A percentile compares a stretch with the other conserved stretches of the same genome.
These are phyloP conservation scores for Gynandropsis gynandra DNA, from an alignment of 345 rosid genomes.

Conservation along the genomic window DNA sequence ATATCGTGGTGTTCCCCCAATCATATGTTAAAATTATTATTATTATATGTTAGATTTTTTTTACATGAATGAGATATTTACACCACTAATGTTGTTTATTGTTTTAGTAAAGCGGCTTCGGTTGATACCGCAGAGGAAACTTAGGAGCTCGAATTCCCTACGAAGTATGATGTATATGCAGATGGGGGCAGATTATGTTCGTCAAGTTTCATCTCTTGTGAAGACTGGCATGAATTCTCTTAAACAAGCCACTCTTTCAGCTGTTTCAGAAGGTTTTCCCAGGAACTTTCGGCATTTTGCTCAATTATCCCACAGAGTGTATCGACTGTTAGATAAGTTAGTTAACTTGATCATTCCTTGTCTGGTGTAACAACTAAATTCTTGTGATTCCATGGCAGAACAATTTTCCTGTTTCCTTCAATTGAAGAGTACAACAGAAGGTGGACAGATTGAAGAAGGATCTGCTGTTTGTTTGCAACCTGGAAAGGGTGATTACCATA, in stretches of 20 bases:
- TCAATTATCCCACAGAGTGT: neutral
- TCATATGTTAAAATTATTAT: neutral
- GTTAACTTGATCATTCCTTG: neutral
- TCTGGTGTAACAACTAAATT: slow-evolving; percentile 7
- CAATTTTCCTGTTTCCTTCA: slow-evolving; percentile 71
- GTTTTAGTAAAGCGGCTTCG: slow-evolving; percentile 70
- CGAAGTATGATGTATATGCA: slow-evolving; percentile 63
- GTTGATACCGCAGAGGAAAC: slow-evolving; percentile 62
- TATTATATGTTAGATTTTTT: slow-evolving; percentile 1
- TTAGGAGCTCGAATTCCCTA: slow-evolving; percentile 61
- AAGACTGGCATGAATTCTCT: slow-evolving; percentile 76
- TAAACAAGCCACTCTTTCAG: slow-evolving; percentile 52
- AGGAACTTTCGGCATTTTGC: too few relatives aligned
- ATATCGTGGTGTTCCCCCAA: neutral
- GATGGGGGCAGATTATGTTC: slow-evolving; percentile 67
- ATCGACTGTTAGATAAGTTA: neutral
- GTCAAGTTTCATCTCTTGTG: slow-evolving; percentile 73
- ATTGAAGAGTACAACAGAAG: slow-evolving; percentile 70
- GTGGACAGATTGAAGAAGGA: slow-evolving; percentile 41
- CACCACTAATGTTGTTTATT: slow-evolving; percentile 10
- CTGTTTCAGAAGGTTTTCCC: slow-evolving; percentile 65
- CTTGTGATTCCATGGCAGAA: slow-evolving; percentile 35
- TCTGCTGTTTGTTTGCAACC: slow-evolving; percentile 65
- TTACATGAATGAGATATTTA: slow-evolving; percentile 10
- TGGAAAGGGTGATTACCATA: slow-evolving; percentile 85